phyloP scores from a whole-genome alignment of 1,284 basidiomycete species.

The Cryptococcus floricola region DNA sequence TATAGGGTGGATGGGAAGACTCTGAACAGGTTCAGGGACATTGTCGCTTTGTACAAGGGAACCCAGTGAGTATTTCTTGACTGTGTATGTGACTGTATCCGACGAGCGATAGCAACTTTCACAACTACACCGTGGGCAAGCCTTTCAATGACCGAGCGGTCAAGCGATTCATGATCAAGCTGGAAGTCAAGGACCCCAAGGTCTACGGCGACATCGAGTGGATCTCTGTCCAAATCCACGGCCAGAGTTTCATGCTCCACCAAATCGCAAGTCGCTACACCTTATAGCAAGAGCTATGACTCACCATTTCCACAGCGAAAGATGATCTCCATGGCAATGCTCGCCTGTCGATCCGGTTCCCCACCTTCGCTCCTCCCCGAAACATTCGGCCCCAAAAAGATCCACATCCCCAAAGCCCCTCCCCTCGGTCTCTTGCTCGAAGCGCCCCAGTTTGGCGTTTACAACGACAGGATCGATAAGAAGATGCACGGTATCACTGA shows the following conservation, averaged over 20 bases:
- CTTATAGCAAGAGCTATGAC: background rate
- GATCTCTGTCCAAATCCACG: slow-evolving; percentile 90
- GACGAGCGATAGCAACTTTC: slow-evolving; percentile 66
- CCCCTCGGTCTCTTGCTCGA: slow-evolving; percentile 92
- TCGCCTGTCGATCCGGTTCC: slow-evolving; percentile 70
- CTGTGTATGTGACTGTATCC: background rate
- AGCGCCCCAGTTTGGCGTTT: slow-evolving; percentile 68
- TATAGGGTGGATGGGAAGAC: slow-evolving; percentile 63
- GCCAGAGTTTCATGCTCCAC: slow-evolving; percentile 98
- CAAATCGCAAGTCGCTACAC: slow-evolving; percentile 58
- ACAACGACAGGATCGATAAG: slow-evolving; percentile 53
- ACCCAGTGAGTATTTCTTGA: slow-evolving; percentile 45
- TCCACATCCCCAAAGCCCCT: slow-evolving; percentile 94
- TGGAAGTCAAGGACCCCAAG: slow-evolving; percentile 59
- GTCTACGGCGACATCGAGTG: slow-evolving; percentile 90
- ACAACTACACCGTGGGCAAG: slow-evolving; percentile 91
- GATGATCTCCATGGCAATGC: slow-evolving; percentile 87
- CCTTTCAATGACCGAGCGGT: slow-evolving; percentile 78
- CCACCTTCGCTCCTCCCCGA: slow-evolving; percentile 66
- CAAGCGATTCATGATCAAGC: slow-evolving; percentile 76
- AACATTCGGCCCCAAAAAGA: slow-evolving; percentile 62
- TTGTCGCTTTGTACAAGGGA: slow-evolving; percentile 67
- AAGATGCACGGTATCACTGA: slow-evolving; percentile 27
- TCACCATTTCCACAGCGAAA: slow-evolving; percentile 64
- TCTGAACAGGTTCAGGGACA: slow-evolving; percentile 58